Conservation (phyloP, 371 early-diverging fungal genomes). For the Mortierella sp. region DNA sequence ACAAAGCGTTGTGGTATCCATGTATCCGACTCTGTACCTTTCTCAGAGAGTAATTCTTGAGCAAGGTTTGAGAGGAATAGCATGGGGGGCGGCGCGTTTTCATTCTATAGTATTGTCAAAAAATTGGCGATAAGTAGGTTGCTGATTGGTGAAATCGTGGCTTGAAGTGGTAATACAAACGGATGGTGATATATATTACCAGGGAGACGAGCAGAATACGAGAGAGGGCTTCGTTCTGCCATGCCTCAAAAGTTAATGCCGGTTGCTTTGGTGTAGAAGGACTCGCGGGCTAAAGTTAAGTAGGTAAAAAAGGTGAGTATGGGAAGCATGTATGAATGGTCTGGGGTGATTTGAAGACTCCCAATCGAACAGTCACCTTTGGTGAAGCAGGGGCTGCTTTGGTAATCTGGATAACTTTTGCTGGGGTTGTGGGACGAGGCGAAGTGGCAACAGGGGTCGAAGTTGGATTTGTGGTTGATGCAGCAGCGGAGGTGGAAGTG, state of each 20-base stretch:
- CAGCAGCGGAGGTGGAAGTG: conserved; percentile 24
- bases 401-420: background rate
- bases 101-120: conserved; percentile 30
- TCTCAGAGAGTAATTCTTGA: conserved; percentile 23
- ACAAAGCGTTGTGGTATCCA: background rate
- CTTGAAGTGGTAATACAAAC: background rate
- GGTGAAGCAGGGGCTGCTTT: conserved; percentile 4
- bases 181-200: conserved; percentile 57
- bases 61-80: conserved; percentile 45
- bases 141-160: background rate
- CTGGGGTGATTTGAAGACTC: background rate
- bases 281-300: conserved; percentile 18
- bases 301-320: background rate
- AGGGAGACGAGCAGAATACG: conserved; percentile 88
- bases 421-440: conserved; percentile 5
- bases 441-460: conserved; percentile 10
- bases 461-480: conserved; percentile 19
- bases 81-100: conserved; percentile 30
- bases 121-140: background rate
- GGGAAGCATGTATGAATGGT: background rate
- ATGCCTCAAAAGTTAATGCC: conserved; percentile 79
- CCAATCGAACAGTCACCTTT: background rate
- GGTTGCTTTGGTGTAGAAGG: conserved; percentile 51
- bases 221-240: conserved; percentile 88
- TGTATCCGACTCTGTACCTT: conserved; percentile 13